phyloP scores from a whole-genome alignment of 495 filamentous ascomycete genomes.

The Hypoxylon intermedium region DNA sequence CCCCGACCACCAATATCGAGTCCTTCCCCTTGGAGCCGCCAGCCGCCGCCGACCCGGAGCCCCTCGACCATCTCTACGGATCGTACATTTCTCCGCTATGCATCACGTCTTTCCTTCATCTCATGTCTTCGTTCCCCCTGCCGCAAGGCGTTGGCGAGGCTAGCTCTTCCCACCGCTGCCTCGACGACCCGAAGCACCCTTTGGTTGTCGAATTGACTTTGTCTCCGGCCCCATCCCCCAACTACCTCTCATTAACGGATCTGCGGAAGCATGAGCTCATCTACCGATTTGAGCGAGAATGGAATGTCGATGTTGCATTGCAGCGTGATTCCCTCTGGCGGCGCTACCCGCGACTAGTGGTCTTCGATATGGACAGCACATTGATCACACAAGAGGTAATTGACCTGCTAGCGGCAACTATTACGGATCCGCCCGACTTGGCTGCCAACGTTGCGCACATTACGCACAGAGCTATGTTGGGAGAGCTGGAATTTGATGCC shows the following conservation, averaged over 20 bases:
- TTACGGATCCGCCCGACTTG: constrained; percentile 66
- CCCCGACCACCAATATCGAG: constrained; percentile 70
- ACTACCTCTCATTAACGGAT: constrained; percentile 71
- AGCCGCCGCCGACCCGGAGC: constrained; percentile 62
- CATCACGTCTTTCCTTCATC: constrained; percentile 81
- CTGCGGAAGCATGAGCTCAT: constrained; percentile 80
- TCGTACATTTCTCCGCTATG: constrained; percentile 78
- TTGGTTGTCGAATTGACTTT: constrained; percentile 74
- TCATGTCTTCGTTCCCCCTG: constrained; percentile 71
- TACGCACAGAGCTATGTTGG: constrained; percentile 92
- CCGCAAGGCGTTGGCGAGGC: constrained; percentile 62
- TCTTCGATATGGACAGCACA: constrained; percentile 98
- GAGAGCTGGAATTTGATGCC: constrained; percentile 90
- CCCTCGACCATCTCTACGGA: constrained; percentile 78
- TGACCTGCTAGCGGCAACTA: constrained; percentile 84
- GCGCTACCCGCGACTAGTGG: constrained; percentile 77
- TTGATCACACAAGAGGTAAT: constrained; percentile 96
- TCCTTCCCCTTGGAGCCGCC: constrained; percentile 76
- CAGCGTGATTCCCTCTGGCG: constrained; percentile 75
- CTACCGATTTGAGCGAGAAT: constrained; percentile 82
- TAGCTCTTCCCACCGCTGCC: constrained; percentile 73
- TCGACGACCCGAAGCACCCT: constrained; percentile 66
- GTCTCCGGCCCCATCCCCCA: constrained; percentile 68
- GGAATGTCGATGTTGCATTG: constrained; percentile 83
- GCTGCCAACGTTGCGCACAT: constrained; percentile 68